Evolutionary conservation across 768 basidiomycete genomes (phyloP), one percentile per base, ranked within the genome.

Genomic region (Suillus lakei): DNA sequence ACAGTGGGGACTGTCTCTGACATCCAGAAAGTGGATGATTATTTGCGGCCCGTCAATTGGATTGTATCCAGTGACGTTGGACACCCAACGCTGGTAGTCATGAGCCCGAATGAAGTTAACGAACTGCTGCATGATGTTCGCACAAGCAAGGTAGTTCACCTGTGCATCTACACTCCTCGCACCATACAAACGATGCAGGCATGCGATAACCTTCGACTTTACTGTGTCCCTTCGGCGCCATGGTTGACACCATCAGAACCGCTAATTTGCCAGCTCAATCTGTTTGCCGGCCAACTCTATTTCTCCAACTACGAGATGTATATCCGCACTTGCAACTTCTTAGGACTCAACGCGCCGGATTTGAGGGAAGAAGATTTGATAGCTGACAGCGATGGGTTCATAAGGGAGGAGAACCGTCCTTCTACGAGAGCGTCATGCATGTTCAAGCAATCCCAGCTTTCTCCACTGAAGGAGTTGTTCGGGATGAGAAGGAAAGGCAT

Each of bases 91-190:
- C 69, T 84, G 9, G 73, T 85, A 38, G 64, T 81, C 26, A 56
- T 84, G 68, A 86, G 85, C 71, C 79, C 80, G 8, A 72, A 46
- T 62, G 83, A 85, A 69, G 80, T 69, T 43, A 74, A 84, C 53
- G 63, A 54, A 48, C 72, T 83, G 30, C 71, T 85, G 5, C 73
- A 79, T 69, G 21, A 32, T 0, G 81, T 85, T 63, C 78, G 73
- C 26, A 39, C 46, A 36, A 75, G 74, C 69, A 64, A 68, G 9
- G 30, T 68, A 7, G 79, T 80, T 23, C 74, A 76, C 60, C 77
- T 85, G 28, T 83, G 84, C 66, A 55, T 80, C 2, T 85, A 85
- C 67, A 70, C 82, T 1, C 80, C 84, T 2, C 74, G 81, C 3
- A 72, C 77, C 58, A 75, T 68, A 8, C 66, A 71, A 50, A 70